Evolutionary conservation across 306 rosid genomes (phyloP).

Genomic region (Pueraria montana): DNA sequence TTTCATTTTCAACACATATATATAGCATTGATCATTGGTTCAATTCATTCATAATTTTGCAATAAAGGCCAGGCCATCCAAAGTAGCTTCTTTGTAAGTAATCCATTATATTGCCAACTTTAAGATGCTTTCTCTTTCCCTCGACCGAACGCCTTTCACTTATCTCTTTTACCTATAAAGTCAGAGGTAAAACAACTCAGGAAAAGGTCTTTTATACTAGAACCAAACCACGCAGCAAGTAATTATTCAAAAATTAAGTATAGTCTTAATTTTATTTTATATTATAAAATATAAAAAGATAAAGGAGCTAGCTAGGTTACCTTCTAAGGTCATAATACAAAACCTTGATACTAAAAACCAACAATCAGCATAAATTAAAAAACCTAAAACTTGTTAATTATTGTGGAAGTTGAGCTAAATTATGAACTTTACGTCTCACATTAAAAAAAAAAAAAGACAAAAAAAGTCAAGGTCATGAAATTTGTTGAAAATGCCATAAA

Average conservation of each 20-base stretch:
- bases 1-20: no score
- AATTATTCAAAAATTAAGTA: neutral
- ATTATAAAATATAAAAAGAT: no score
- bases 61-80: slow-evolving; percentile 12
- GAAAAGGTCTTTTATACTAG: neutral
- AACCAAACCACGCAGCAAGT: neutral
- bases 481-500: neutral
- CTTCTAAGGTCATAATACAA: neutral
- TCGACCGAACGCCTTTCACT: no score
- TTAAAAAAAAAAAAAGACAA: no score
- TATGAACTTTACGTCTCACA: no score
- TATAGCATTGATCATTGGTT: slow-evolving; percentile 30
- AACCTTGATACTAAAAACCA: neutral
- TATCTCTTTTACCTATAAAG: no score
- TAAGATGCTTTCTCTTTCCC: no score
- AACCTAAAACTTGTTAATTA: no score
- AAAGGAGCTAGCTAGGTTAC: neutral
- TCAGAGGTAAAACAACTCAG: no score
- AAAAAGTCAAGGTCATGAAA: no score
- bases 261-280: neutral
- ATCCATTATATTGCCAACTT: neutral
- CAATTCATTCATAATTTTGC: neutral
- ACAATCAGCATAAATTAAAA: neutral
- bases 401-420: no score
- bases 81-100: neutral